A percentile compares a stretch with the other conserved stretches of the same genome.
Evolutionary conservation across 1,284 basidiomycete species (phyloP).

Genomic region (Hymenochaete sp.): DNA sequence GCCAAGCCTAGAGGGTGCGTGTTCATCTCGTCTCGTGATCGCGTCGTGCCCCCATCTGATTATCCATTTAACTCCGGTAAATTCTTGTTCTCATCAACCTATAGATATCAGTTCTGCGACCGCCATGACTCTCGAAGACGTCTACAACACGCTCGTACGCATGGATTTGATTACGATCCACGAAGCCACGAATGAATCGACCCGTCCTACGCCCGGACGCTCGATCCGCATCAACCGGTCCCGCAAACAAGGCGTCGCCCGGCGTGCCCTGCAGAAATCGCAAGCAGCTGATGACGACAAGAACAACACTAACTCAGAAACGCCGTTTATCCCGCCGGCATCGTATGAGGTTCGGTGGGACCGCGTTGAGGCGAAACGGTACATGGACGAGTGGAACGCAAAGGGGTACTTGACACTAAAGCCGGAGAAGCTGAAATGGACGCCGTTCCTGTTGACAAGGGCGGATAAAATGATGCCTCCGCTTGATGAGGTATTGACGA

Average conservation of each 20-base stretch:
- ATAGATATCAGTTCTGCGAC: conserved; percentile 82
- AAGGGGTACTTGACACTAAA: conserved; percentile 79
- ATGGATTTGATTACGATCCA: conserved; percentile 69
- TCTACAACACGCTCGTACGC: conserved; percentile 70
- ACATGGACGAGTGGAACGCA: conserved; percentile 62
- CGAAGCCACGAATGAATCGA: conserved; percentile 41
- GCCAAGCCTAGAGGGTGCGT: conserved; percentile 68
- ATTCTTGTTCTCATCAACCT: conserved; percentile 25
- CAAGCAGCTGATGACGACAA: conserved; percentile 44
- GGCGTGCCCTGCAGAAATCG: conserved; percentile 52
- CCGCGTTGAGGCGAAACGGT: conserved; percentile 54
- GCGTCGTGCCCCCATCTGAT: conserved; percentile 11
- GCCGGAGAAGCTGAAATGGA: conserved; percentile 90
- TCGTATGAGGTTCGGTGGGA: conserved; percentile 78
- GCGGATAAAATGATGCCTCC: conserved; percentile 30
- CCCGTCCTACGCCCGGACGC: conserved; percentile 60
- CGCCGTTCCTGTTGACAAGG: conserved; percentile 77
- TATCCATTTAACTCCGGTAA: not conserved
- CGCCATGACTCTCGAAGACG: conserved; percentile 87
- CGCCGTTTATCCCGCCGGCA: conserved; percentile 58
- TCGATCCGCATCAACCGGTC: conserved; percentile 65
- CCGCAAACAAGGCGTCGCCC: conserved; percentile 54
- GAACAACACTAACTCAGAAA: conserved; percentile 17
- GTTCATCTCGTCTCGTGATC: conserved; percentile 9
- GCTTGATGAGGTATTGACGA: conserved; percentile 22